Base-by-base conservation (phyloP, 2,329 filamentous ascomycete genomes). In the Neobulgaria alba region DNA sequence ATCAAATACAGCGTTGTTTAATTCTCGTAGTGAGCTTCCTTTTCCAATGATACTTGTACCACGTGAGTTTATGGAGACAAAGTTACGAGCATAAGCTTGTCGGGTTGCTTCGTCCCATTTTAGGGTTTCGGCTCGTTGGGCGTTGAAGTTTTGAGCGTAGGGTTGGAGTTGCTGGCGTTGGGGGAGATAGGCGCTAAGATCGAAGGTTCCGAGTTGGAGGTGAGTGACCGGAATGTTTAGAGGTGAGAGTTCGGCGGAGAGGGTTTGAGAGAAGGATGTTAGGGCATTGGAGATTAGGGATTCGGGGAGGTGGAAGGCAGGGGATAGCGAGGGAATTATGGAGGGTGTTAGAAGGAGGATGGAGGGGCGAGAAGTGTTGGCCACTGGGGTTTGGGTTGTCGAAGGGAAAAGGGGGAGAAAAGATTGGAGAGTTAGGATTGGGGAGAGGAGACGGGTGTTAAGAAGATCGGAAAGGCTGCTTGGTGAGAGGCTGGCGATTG, bases 1-100 rank as follows among this genome's bases (percentile, higher is more conserved):
- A 59, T 96, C 90, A 59, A 95, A 93, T 8, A 98, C 82, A 2
- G 85, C 80, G 57, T 87, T 82, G 63, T 96, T 85, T 40, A 98
- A 71, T 48, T 84, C 79, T 21, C 85, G 73, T 33, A 94, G 69
- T 3, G 82, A 79, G 46, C 79, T 88, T 3, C 57, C 58, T 33
- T 50, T 54, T 2, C 45, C 43, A 12, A 43, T 33, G 10, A 72
- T 33, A 12, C 20, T 14, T 12, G 20, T 29, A 3, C 33, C 17
- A 5, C 17, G 33, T 5, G 16, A 4, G 7, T 20, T 35, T 29
- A 32, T 35, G 3, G 38, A 35, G 20, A 35, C 20, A 30, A 74
- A 82, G 59, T 81, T 81, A 48, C 68, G 67, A 19, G 69, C 77
- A 58, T 82, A 82, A n/a, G 71, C 67, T 47, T 72, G 66, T 29